Conservation (phyloP, 768 basidiomycete genomes). For the Lentinus tigrinus region DNA sequence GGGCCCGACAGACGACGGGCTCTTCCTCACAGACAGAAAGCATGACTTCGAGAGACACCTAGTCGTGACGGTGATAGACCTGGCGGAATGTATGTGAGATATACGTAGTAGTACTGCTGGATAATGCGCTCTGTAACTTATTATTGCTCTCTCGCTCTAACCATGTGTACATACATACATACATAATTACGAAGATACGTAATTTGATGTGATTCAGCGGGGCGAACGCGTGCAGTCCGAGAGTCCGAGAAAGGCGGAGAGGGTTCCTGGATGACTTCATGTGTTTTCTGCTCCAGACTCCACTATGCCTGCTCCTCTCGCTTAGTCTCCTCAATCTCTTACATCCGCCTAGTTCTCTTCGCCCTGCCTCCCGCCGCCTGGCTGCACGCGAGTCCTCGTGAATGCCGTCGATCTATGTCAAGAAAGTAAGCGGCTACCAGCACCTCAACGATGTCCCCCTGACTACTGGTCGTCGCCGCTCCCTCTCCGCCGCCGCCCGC, state of each 20-base stretch:
- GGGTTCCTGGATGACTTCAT: too few species aligned
- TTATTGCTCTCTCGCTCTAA: too few species aligned
- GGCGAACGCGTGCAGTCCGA: too few species aligned
- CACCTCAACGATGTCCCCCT: conserved; percentile 14
- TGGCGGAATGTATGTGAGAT: conserved; percentile 2
- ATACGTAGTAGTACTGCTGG: neutral
- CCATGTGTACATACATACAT: neutral
- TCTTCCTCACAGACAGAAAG: conserved; percentile 12
- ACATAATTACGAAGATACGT: neutral
- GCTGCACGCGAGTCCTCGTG: conserved; percentile 1
- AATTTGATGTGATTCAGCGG: too few species aligned
- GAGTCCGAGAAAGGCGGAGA: too few species aligned
- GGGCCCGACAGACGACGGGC: neutral
- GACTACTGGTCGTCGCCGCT: conserved; percentile 8
- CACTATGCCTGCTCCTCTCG: too few species aligned
- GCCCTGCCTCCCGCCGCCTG: neutral
- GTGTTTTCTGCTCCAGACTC: too few species aligned
- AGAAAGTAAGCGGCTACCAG: conserved; percentile 23
- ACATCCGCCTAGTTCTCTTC: neutral
- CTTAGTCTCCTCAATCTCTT: too few species aligned
- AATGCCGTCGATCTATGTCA: conserved; percentile 54
- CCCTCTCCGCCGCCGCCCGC: conserved; percentile 15
- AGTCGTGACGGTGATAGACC: neutral
- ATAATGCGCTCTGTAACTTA: neutral
- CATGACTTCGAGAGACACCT: neutral